These are phyloP conservation scores for Ceriops tagal DNA, from an alignment of 345 rosid genomes.

Conservation along the genomic window DNA sequence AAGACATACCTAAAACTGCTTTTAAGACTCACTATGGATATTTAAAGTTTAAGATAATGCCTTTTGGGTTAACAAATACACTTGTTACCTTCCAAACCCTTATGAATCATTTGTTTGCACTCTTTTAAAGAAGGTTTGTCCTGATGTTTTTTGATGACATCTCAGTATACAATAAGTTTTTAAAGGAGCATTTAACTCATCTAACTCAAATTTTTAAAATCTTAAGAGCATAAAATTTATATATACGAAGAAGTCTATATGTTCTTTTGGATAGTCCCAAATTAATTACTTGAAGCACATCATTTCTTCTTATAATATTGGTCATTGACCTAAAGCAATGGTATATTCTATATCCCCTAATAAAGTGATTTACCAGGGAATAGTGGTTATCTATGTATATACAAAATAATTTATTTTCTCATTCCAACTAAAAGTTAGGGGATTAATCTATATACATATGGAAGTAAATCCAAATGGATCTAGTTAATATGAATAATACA, in stretches of 20 bases:
- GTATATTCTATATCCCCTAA: too few relatives aligned
- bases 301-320: not conserved
- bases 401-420: too few relatives aligned
- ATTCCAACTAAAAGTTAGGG: too few relatives aligned
- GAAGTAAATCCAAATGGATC: too few relatives aligned
- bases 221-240: not conserved
- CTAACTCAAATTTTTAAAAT: not conserved
- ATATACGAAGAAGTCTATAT: not conserved
- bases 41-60: not conserved
- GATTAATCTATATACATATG: too few relatives aligned
- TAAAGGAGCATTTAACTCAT: not conserved
- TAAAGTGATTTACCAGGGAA: too few relatives aligned
- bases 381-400: too few relatives aligned
- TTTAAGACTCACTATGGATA: too few relatives aligned
- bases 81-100: not conserved
- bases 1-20: too few relatives aligned
- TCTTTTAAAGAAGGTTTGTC: not conserved
- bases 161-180: accelerated
- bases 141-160: not conserved
- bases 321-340: not conserved
- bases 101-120: not conserved
- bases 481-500: too few relatives aligned
- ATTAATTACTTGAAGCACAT: not conserved
- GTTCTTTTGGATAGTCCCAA: not conserved
- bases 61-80: not conserved